These are phyloP conservation scores for Singerocomus inundabilis DNA, from an alignment of 1,284 basidiomycete genomes.

Conservation along the genomic window DNA sequence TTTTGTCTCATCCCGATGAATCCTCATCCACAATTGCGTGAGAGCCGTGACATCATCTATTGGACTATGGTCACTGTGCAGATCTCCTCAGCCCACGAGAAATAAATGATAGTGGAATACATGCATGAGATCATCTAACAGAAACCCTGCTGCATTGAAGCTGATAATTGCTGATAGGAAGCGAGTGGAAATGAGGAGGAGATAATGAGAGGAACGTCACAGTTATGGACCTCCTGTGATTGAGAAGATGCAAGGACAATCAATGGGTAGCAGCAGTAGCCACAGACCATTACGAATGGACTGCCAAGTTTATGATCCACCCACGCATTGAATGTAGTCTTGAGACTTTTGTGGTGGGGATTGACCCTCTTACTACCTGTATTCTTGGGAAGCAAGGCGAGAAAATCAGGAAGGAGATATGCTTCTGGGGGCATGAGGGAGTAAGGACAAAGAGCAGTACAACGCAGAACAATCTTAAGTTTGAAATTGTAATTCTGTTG, in stretches of 20 bases:
- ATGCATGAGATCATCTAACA: neutral
- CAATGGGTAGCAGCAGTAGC: too few species aligned
- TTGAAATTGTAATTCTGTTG: too few species aligned
- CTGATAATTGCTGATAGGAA: constrained; percentile 15
- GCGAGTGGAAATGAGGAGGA: constrained; percentile 16
- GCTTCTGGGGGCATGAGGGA: neutral
- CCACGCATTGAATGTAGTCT: neutral
- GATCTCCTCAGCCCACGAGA: neutral
- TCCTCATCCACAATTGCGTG: neutral
- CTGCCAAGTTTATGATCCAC: too few species aligned
- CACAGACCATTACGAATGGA: too few species aligned
- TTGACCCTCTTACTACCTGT: constrained; percentile 20
- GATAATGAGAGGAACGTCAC: constrained; percentile 3
- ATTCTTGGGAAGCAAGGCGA: constrained; percentile 19
- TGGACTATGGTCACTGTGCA: neutral
- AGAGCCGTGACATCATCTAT: neutral
- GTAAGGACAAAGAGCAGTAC: too few species aligned
- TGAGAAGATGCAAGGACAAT: too few species aligned
- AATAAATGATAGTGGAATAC: constrained; percentile 12
- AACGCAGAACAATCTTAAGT: too few species aligned
- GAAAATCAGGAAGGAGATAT: constrained; percentile 19
- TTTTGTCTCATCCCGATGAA: neutral
- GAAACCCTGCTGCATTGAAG: constrained; percentile 8
- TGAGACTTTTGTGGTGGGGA: neutral
- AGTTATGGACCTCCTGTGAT: too few species aligned